phyloP scores from a whole-genome alignment of 495 filamentous ascomycete genomes.

The Penicillium coffeae region DNA sequence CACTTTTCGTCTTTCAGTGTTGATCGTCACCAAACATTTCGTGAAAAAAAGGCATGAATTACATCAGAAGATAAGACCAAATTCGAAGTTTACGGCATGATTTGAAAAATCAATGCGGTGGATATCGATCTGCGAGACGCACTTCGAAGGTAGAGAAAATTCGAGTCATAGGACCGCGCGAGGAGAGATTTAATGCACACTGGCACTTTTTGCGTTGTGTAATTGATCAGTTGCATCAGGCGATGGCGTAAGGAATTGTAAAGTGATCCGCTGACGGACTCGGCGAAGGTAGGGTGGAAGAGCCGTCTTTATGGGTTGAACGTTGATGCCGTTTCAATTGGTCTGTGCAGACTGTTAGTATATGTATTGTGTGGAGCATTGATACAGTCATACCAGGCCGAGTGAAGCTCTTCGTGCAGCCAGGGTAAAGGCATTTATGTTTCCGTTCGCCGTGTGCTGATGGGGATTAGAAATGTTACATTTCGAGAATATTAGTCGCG shows the following conservation, averaged over 20 bases:
- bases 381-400: slow-evolving; percentile 34
- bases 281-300: slow-evolving; percentile 22
- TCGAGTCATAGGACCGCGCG: not conserved
- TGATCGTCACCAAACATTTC: too few relatives aligned
- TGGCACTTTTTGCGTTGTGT: not conserved
- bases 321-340: slow-evolving; percentile 46
- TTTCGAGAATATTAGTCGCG: not conserved
- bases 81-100: not conserved
- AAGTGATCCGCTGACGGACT: slow-evolving; percentile 21
- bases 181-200: not conserved
- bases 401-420: slow-evolving; percentile 47
- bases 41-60: too few relatives aligned
- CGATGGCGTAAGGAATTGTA: slow-evolving; percentile 20
- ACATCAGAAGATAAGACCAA: not conserved
- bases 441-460: slow-evolving; percentile 44
- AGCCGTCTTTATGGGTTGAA: slow-evolving; percentile 39
- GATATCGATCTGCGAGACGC: too few relatives aligned
- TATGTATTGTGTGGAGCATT: not conserved
- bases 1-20: too few relatives aligned
- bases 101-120: not conserved
- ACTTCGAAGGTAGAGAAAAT: too few relatives aligned
- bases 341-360: slow-evolving; percentile 20
- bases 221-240: slow-evolving; percentile 8
- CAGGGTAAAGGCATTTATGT: slow-evolving; percentile 41
- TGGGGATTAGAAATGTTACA: slow-evolving; percentile 9